Conservation (phyloP, 495 filamentous ascomycete species). For the Penicillium flavigenum region DNA sequence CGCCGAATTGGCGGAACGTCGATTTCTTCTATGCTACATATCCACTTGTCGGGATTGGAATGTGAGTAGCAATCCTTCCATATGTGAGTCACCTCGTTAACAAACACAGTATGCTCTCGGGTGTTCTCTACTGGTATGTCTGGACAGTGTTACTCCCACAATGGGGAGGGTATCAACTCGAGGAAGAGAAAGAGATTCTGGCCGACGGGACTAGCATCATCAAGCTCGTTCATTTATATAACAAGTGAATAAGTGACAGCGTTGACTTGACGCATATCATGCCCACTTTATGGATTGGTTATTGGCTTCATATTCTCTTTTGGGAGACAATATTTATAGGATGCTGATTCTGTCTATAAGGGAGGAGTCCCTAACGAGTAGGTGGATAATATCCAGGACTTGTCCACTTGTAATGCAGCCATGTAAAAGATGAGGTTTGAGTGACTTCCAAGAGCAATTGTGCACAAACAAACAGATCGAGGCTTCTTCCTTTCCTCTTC, state of each 20-base stretch:
- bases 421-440: not conserved
- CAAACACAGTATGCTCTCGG: constrained; percentile 54
- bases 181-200: constrained; percentile 56
- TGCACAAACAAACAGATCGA: not conserved
- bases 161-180: constrained; percentile 57
- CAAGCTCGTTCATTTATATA: constrained; percentile 44
- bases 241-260: not conserved
- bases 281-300: not conserved
- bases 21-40: constrained; percentile 71
- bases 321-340: not conserved
- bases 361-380: not conserved
- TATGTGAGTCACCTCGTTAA: constrained; percentile 8
- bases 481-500: not conserved
- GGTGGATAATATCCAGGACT: not conserved
- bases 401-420: not conserved
- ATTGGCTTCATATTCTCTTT: not conserved
- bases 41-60: constrained; percentile 65
- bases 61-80: constrained; percentile 51
- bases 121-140: constrained; percentile 67
- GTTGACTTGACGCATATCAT: not conserved
- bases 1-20: constrained; percentile 49
- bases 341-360: not conserved
- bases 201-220: constrained; percentile 62
- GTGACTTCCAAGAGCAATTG: not conserved
- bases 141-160: constrained; percentile 65